Evolutionary conservation across 2,329 filamentous ascomycete species (phyloP).

Genomic region (Fusarium tricinctum): DNA sequence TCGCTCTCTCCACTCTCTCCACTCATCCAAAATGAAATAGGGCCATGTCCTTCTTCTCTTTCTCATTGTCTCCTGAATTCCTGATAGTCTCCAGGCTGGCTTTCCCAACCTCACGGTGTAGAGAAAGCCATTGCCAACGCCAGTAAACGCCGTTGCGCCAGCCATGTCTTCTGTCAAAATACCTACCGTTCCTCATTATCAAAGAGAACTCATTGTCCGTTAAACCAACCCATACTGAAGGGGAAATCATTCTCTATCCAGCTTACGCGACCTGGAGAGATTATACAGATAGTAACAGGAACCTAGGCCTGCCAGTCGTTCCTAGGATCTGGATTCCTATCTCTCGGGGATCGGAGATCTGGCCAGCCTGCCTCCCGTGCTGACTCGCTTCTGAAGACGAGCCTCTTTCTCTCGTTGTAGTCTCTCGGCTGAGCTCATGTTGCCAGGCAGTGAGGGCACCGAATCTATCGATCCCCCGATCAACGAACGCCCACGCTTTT

Average conservation of each 20-base stretch:
- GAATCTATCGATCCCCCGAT: conserved; percentile 67
- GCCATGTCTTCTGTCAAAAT: conserved; percentile 43
- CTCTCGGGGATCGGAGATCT: conserved; percentile 74
- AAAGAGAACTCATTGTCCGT: conserved; percentile 38
- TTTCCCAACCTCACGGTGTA: conserved; percentile 15
- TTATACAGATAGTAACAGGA: conserved; percentile 56
- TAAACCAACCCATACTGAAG: conserved; percentile 22
- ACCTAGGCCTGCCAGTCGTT: conserved; percentile 56
- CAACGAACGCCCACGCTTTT: conserved; percentile 71
- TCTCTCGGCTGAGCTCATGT: conserved; percentile 61
- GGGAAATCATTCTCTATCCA: conserved; percentile 33
- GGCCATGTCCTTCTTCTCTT: conserved; percentile 32
- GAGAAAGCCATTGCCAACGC: conserved; percentile 38
- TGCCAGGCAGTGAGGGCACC: conserved; percentile 70
- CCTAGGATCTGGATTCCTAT: conserved; percentile 63
- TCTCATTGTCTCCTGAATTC: conserved; percentile 22
- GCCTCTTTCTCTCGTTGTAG: conserved; percentile 74
- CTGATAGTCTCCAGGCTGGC: conserved; percentile 16
- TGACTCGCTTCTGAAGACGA: conserved; percentile 82
- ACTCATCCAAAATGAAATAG: conserved; percentile 22
- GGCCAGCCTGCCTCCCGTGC: conserved; percentile 80
- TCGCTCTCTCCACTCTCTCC: conserved; percentile 16
- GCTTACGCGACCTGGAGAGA: conserved; percentile 46
- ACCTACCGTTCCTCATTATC: conserved; percentile 39
- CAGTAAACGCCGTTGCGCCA: conserved; percentile 47